Base-by-base conservation (phyloP, 2,329 filamentous ascomycete species). In the Helicocarpus griseus region DNA sequence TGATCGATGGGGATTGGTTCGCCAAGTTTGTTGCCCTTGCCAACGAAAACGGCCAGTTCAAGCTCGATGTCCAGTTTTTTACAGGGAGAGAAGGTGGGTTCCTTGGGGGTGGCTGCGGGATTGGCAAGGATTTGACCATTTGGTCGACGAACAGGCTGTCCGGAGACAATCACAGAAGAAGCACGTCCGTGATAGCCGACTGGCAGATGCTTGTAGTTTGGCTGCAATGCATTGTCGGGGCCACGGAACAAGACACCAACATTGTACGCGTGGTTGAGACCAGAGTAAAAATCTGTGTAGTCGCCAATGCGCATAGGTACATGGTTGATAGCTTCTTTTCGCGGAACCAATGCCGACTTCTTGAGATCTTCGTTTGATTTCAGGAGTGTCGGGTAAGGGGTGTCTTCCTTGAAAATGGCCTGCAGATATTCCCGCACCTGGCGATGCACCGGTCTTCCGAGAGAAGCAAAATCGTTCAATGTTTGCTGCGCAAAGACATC, bases 231-330 rank as follows among this genome's bases (percentile, higher is more conserved):
- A 60, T 87, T 85, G 39, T 79, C 75, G 0, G 82, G 77, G 0
- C 85, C 86, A 40, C 87, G 80, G 69, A 91, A 89, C 55, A 91
- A 75, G 9, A 77, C 75, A 3, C 86, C 86, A 14, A 85, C 77
- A 53, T 83, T 85, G 69, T 81, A 84, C 17, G 87, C 87, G 69
- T 93, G 87, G 64, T 90, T 85, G 57, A 84, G 72, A 13, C 87
- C 87, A 8, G 85, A 87, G 63, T 88, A 93, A 72, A 93, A 93
- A 67, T 93, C 87, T 1, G 87, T 88, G 66, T 91, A 93, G 65
- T 91, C 87, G 24, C 86, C 85, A 59, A 91, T 88, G 50, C 77
- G 74, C 79, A 93, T 82, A 2, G 87, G 87, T 6, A 91, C 63
- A 61, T 90, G 85, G 63, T 78, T 82, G 56, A 74, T 78, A 46